A percentile compares a stretch with the other conserved stretches of the same genome.
Conservation (phyloP, 495 filamentous ascomycete species). For the Ascodesmis nigricans region DNA sequence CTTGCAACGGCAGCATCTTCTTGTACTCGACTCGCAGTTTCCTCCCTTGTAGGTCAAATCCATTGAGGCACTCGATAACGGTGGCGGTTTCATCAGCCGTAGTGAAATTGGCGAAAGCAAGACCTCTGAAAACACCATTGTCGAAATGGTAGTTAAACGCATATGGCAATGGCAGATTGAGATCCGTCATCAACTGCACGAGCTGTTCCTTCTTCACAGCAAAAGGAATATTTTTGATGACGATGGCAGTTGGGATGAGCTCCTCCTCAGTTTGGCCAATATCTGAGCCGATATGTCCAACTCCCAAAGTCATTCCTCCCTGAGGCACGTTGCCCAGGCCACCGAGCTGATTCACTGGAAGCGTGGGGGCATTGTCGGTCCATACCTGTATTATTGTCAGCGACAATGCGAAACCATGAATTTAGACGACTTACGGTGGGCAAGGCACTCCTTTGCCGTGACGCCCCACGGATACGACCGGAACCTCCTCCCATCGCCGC, state of each 20-base stretch:
- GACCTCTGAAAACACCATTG: slow-evolving; percentile 84
- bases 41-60: slow-evolving; percentile 80
- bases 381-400: slow-evolving; percentile 28
- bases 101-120: slow-evolving; percentile 97
- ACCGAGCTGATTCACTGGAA: slow-evolving; percentile 30
- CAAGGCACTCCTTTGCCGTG: slow-evolving; percentile 32
- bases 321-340: slow-evolving; percentile 31
- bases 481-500: slow-evolving; percentile 32
- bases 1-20: slow-evolving; percentile 91
- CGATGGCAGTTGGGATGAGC: slow-evolving; percentile 91
- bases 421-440: slow-evolving; percentile 29
- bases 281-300: slow-evolving; percentile 28
- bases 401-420: slow-evolving; percentile 1
- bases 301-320: slow-evolving; percentile 23
- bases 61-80: slow-evolving; percentile 80
- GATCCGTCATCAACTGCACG: slow-evolving; percentile 72
- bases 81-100: slow-evolving; percentile 76
- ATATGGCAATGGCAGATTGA: slow-evolving; percentile 79
- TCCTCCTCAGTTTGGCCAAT: slow-evolving; percentile 52
- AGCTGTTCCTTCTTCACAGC: slow-evolving; percentile 94
- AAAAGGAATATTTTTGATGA: slow-evolving; percentile 99
- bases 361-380: slow-evolving; percentile 36
- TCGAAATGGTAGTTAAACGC: slow-evolving; percentile 99
- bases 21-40: slow-evolving; percentile 96
- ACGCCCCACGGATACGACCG: slow-evolving; percentile 34